Conservation (phyloP, 2,329 filamentous ascomycete genomes). For the Talaromyces sp. region DNA sequence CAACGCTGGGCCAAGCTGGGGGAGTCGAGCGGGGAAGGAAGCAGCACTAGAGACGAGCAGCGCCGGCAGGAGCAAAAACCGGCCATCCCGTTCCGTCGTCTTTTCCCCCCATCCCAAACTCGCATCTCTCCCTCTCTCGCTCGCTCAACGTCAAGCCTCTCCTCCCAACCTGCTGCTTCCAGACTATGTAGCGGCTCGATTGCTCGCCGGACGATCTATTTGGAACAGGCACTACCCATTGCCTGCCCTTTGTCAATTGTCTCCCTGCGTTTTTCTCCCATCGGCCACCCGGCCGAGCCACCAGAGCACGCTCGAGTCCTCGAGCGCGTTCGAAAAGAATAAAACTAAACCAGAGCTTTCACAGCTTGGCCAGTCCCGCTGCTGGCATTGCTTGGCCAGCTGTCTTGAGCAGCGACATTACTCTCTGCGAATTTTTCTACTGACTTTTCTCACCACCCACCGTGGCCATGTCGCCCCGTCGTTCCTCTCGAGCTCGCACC, state of each 20-base stretch:
- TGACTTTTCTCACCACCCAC: neutral
- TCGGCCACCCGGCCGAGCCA: conserved; percentile 12
- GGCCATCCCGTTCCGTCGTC: conserved; percentile 21
- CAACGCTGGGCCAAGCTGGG: neutral
- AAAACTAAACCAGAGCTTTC: neutral
- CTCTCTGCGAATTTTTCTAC: neutral
- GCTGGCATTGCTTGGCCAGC: neutral
- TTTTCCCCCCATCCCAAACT: conserved; percentile 23
- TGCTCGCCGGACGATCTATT: conserved; percentile 24
- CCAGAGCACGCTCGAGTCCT: conserved; percentile 12
- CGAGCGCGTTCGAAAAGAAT: conserved; percentile 16
- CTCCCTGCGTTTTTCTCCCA: conserved; percentile 12
- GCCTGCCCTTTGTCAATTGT: conserved; percentile 17
- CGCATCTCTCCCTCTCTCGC: conserved; percentile 22
- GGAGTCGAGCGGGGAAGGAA: conserved; percentile 12
- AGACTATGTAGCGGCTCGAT: conserved; percentile 37
- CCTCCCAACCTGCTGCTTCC: conserved; percentile 22
- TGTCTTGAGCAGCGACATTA: neutral
- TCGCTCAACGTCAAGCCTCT: conserved; percentile 26
- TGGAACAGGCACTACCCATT: conserved; percentile 16
- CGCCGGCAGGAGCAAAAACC: conserved; percentile 9
- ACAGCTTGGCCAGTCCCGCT: conserved; percentile 11
- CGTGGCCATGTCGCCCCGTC: conserved; percentile 62
- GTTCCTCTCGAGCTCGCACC: conserved; percentile 84
- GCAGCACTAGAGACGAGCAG: neutral